These are phyloP conservation scores for Mesembryanthemum crystallinum DNA, from an alignment of 148 eudicot genomes.

Conservation along the genomic window DNA sequence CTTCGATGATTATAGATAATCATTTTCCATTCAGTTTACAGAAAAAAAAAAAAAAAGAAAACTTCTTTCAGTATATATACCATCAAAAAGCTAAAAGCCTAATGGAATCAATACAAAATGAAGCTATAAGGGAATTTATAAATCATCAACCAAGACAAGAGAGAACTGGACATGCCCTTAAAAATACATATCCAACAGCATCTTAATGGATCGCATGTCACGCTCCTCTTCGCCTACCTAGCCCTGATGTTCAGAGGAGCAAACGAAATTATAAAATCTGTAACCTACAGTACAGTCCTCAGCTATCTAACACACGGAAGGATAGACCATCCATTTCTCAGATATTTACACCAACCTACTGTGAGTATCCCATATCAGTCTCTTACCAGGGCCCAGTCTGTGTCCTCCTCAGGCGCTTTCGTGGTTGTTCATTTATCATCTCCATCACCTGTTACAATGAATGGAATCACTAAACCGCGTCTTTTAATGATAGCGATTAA, in stretches of 20 bases:
- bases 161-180: constrained; percentile 17
- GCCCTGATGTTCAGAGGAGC: constrained; percentile 13
- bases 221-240: constrained; percentile 26
- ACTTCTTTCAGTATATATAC: background rate
- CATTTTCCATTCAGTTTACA: background rate
- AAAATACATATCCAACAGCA: constrained; percentile 20
- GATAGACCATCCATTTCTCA: constrained; percentile 18
- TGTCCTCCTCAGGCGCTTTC: constrained; percentile 68
- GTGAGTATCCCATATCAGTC: constrained; percentile 7
- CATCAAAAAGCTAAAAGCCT: background rate
- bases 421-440: constrained; percentile 49
- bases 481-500: no score
- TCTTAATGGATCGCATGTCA: constrained; percentile 12
- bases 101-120: background rate
- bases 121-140: background rate
- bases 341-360: constrained; percentile 43
- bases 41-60: background rate
- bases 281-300: constrained; percentile 24
- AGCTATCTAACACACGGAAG: constrained; percentile 25
- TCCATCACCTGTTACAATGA: constrained; percentile 46
- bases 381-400: constrained; percentile 83
- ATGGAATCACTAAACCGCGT: background rate
- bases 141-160: constrained; percentile 4
- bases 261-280: constrained; percentile 6
- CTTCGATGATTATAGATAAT: no score